Evolutionary conservation across 2,329 filamentous ascomycete genomes (phyloP).

Genomic region (Fusarium sacchari): DNA sequence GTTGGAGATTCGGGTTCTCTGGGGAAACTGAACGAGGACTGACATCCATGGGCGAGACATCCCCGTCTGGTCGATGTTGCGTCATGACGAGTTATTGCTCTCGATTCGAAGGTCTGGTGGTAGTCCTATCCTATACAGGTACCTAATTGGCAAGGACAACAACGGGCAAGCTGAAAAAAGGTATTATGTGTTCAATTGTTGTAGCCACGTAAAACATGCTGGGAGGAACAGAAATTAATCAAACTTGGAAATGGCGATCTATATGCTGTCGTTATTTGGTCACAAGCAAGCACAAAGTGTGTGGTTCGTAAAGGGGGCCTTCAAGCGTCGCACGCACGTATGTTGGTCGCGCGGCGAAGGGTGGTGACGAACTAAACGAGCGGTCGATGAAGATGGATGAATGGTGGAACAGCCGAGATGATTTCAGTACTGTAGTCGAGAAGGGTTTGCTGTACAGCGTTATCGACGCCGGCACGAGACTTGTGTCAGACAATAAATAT

Average conservation of each 20-base stretch:
- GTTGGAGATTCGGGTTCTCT: slow-evolving; percentile 29
- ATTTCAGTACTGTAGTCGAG: background rate
- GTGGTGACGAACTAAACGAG: slow-evolving; percentile 33
- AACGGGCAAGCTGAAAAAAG: slow-evolving; percentile 6
- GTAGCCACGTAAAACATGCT: slow-evolving; percentile 38
- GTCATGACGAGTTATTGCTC: slow-evolving; percentile 34
- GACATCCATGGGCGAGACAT: slow-evolving; percentile 34
- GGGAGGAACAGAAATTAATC: slow-evolving; percentile 8
- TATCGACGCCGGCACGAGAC: slow-evolving; percentile 18
- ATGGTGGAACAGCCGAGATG: background rate
- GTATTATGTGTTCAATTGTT: slow-evolving; percentile 27
- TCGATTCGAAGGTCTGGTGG: slow-evolving; percentile 12
- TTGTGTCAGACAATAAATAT: background rate
- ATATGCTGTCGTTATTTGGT: slow-evolving; percentile 1
- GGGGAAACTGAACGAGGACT: slow-evolving; percentile 36
- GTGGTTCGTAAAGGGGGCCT: slow-evolving; percentile 31
- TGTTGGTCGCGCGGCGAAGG: slow-evolving; percentile 11
- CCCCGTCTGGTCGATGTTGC: slow-evolving; percentile 34
- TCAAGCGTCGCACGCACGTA: slow-evolving; percentile 26
- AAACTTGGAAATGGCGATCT: slow-evolving; percentile 2
- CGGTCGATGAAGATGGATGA: slow-evolving; percentile 16
- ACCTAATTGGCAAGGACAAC: slow-evolving; percentile 16
- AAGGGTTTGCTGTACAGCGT: background rate
- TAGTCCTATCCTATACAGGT: slow-evolving; percentile 13
- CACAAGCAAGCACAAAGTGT: slow-evolving; percentile 1